Evolutionary conservation across 2,329 filamentous ascomycete genomes (phyloP).

Genomic region (Emmonsia crescens): DNA sequence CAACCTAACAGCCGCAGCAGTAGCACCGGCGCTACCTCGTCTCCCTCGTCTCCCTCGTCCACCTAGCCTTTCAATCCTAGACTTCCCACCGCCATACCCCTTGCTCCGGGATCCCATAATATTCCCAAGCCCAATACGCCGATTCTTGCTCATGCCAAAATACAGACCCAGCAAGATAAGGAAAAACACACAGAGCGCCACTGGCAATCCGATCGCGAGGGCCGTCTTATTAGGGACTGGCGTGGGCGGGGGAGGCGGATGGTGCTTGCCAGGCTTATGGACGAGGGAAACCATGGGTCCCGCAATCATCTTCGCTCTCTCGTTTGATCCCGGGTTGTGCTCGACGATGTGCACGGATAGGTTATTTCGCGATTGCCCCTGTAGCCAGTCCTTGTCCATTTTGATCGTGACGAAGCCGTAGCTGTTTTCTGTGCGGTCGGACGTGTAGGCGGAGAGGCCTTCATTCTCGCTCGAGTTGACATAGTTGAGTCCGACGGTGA

Average conservation of each 20-base stretch:
- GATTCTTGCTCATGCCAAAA: slow-evolving; percentile 32
- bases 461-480: slow-evolving; percentile 21
- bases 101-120: slow-evolving; percentile 25
- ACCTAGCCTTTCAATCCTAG: slow-evolving; percentile 25
- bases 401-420: slow-evolving; percentile 30
- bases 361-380: slow-evolving; percentile 27
- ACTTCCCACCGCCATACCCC: slow-evolving; percentile 30
- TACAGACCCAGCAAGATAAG: slow-evolving; percentile 28
- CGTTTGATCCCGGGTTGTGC: slow-evolving; percentile 16
- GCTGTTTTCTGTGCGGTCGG: slow-evolving; percentile 25
- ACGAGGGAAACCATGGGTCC: slow-evolving; percentile 29
- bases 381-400: slow-evolving; percentile 32
- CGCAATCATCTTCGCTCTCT: slow-evolving; percentile 14
- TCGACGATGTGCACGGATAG: slow-evolving; percentile 29
- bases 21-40: neutral
- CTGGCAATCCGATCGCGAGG: slow-evolving; percentile 33
- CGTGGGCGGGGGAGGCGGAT: slow-evolving; percentile 22
- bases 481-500: slow-evolving; percentile 25
- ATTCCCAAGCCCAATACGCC: slow-evolving; percentile 27
- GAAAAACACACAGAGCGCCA: slow-evolving; percentile 28
- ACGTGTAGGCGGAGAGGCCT: slow-evolving; percentile 28
- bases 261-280: slow-evolving; percentile 25
- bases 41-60: slow-evolving; percentile 14
- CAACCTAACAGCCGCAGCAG: slow-evolving; percentile 18
- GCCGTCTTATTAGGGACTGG: slow-evolving; percentile 23